phyloP scores from a whole-genome alignment of 352 stramenopile species.

The Phytopythium vexans region DNA sequence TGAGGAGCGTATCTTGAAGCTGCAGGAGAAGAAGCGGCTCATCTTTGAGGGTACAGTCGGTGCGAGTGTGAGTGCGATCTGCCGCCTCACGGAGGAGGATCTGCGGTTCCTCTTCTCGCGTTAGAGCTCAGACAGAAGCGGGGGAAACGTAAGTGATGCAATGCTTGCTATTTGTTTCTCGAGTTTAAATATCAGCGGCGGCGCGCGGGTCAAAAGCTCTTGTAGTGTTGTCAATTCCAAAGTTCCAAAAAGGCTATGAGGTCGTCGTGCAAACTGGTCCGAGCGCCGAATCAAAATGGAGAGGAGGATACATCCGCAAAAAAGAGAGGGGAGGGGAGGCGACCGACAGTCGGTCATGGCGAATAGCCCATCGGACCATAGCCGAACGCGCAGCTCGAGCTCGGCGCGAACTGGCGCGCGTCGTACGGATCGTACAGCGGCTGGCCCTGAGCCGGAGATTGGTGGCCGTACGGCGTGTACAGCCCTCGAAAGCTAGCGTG shows the following conservation, averaged over 20 bases:
- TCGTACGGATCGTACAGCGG: constrained; percentile 11
- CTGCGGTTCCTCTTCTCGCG: constrained; percentile 90
- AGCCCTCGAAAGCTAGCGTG: constrained; percentile 1
- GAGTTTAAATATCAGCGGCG: not conserved
- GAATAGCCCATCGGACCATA: not conserved
- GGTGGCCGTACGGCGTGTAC: constrained; percentile 11
- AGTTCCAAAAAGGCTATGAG: constrained; percentile 6
- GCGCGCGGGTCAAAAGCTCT: no score
- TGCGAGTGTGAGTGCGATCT: constrained; percentile 84
- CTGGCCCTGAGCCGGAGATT: constrained; percentile 11
- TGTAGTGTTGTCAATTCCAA: not conserved
- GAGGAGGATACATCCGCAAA: not conserved
- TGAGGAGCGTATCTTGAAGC: constrained; percentile 98
- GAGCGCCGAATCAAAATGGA: constrained; percentile 21
- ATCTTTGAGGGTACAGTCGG: constrained; percentile 99
- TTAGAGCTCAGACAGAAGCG: constrained; percentile 6
- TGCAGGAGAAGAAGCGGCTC: constrained; percentile 92
- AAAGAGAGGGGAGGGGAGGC: not conserved
- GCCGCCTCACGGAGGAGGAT: constrained; percentile 92
- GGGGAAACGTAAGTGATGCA: not conserved
- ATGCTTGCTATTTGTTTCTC: constrained; percentile 2
- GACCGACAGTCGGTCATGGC: no score
- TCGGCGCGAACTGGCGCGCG: not conserved
- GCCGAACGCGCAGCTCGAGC: not conserved
- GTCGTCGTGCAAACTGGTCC: constrained; percentile 3